Evolutionary conservation across 1,139 yeast genomes (phyloP).

Genomic region (Torulaspora pretoriensis): DNA sequence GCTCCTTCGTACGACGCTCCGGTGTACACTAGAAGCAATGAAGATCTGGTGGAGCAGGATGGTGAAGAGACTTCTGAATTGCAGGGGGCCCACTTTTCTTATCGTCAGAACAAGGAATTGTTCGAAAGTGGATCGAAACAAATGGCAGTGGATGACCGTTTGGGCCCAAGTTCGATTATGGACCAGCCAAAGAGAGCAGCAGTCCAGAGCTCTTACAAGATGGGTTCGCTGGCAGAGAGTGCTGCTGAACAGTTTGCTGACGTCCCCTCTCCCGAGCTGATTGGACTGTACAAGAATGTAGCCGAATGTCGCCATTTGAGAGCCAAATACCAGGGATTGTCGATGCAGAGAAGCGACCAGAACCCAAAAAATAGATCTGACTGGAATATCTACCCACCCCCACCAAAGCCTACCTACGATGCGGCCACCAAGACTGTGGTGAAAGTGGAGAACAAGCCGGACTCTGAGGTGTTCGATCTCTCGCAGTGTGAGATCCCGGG

Average conservation of each 20-base stretch:
- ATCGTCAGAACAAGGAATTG: constrained; percentile 33
- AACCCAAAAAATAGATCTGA: constrained; percentile 72
- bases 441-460: constrained; percentile 39
- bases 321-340: constrained; percentile 65
- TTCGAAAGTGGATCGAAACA: constrained; percentile 34
- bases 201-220: constrained; percentile 36
- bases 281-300: constrained; percentile 66
- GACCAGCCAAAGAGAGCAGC: constrained; percentile 19
- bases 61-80: constrained; percentile 15
- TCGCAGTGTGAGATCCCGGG: constrained; percentile 63
- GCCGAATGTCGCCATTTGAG: constrained; percentile 70
- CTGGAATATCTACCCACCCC: constrained; percentile 89
- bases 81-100: constrained; percentile 32
- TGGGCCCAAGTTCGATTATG: constrained; percentile 14
- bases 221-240: constrained; percentile 58
- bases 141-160: constrained; percentile 28
- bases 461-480: constrained; percentile 56
- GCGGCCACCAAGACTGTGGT: constrained; percentile 56
- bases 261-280: constrained; percentile 63
- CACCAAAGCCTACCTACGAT: constrained; percentile 91
- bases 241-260: constrained; percentile 61
- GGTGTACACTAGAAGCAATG: constrained; percentile 13
- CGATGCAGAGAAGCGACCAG: constrained; percentile 66
- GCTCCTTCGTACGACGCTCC: constrained; percentile 26
- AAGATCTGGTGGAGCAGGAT: constrained; percentile 10